These are phyloP conservation scores for Chenopodium quinoa DNA, from an alignment of 148 eudicot species.

Conservation along the genomic window DNA sequence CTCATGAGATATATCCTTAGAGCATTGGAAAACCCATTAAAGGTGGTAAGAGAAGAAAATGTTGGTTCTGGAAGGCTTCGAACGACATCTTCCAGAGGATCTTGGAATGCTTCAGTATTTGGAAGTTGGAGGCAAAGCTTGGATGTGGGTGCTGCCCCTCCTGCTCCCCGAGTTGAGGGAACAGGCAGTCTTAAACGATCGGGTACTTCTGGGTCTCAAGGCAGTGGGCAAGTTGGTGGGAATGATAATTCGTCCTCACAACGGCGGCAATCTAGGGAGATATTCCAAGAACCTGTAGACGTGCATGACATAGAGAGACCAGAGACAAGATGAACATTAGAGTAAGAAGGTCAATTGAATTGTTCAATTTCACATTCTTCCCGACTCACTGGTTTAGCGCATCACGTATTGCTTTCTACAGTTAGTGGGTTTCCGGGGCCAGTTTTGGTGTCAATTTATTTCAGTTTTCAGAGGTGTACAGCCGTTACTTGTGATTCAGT, in stretches of 20 bases:
- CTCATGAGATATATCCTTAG: constrained; percentile 83
- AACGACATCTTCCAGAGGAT: constrained; percentile 78
- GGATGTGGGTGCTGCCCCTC: constrained; percentile 48
- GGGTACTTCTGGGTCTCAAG: constrained; percentile 63
- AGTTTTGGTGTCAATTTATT: constrained; percentile 34
- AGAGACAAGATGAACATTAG: constrained; percentile 27
- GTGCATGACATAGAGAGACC: constrained; percentile 43
- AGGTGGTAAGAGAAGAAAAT: constrained; percentile 85
- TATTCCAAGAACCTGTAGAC: constrained; percentile 65
- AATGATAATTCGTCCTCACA: constrained; percentile 54
- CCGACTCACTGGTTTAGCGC: constrained; percentile 32
- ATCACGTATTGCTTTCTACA: constrained; percentile 21
- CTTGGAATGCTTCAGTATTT: constrained; percentile 87
- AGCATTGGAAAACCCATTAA: constrained; percentile 90
- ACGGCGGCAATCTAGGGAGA: constrained; percentile 66
- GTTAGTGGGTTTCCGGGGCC: constrained; percentile 32
- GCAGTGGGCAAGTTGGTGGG: constrained; percentile 50
- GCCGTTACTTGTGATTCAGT: constrained; percentile 24
- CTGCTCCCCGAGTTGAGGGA: constrained; percentile 43
- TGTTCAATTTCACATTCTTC: constrained; percentile 50
- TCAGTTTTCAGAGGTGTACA: constrained; percentile 33
- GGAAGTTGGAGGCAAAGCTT: constrained; percentile 96
- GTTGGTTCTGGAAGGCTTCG: constrained; percentile 68
- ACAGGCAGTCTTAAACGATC: constrained; percentile 53
- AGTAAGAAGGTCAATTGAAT: constrained; percentile 10